Conservation (phyloP, 371 early-diverging fungal genomes). For the Circinella umbellata region DNA sequence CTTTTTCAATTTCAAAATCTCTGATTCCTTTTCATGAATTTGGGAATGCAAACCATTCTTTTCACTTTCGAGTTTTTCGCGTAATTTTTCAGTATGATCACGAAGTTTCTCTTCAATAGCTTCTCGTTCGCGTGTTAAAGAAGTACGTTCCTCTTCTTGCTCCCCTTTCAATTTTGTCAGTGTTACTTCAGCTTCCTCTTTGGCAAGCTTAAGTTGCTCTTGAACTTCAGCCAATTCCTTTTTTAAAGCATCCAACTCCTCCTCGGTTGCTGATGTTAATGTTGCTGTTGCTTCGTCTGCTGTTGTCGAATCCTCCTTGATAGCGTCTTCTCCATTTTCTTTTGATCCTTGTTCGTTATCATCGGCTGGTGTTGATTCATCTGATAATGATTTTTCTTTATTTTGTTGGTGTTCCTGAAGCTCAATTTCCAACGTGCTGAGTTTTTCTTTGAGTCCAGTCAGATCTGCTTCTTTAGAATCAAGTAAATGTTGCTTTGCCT, state of each 20-base stretch:
- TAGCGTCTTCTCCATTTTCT: background rate
- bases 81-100: constrained; percentile 27
- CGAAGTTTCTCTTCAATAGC: constrained; percentile 18
- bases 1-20: constrained; percentile 26
- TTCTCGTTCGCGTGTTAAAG: constrained; percentile 16
- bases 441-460: constrained; percentile 15
- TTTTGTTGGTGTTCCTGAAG: constrained; percentile 7
- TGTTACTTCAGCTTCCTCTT: constrained; percentile 10
- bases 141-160: constrained; percentile 22
- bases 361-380: background rate
- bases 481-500: constrained; percentile 22
- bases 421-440: constrained; percentile 16
- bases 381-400: background rate
- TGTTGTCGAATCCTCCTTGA: background rate
- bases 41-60: constrained; percentile 22
- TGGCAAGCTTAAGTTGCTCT: constrained; percentile 4
- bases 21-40: constrained; percentile 24
- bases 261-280: background rate
- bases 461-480: constrained; percentile 24
- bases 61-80: constrained; percentile 30
- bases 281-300: background rate
- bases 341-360: background rate
- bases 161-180: constrained; percentile 8
- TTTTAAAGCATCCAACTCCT: constrained; percentile 12
- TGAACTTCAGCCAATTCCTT: constrained; percentile 11